Evolutionary conservation across 495 filamentous ascomycete genomes (phyloP).

Genomic region (Neurospora sp.): DNA sequence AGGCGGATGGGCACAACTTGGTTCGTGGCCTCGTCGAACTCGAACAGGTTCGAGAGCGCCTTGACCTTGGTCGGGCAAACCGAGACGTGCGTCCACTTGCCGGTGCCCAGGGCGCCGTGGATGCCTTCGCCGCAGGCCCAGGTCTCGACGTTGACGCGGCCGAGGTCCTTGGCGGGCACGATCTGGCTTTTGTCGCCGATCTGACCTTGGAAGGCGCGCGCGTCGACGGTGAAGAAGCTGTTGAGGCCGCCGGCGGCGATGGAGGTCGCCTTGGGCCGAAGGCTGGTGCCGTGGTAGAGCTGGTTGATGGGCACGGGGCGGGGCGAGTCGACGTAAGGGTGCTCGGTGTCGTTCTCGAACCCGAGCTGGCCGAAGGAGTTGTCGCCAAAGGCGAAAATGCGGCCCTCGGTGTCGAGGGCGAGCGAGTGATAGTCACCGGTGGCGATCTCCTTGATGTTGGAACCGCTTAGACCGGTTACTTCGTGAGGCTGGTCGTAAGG

Average conservation of each 20-base stretch:
- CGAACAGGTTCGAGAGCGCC: constrained; percentile 65
- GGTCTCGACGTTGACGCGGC: constrained; percentile 56
- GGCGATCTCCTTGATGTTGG: constrained; percentile 56
- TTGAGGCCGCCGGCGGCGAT: constrained; percentile 79
- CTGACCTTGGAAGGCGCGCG: constrained; percentile 32
- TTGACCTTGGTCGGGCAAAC: constrained; percentile 72
- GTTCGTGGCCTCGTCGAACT: constrained; percentile 68
- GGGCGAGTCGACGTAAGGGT: constrained; percentile 57
- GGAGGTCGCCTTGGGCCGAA: constrained; percentile 51
- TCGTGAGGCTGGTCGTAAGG: constrained; percentile 75
- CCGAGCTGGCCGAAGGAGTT: constrained; percentile 84
- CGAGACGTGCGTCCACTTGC: constrained; percentile 85
- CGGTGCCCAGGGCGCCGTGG: constrained; percentile 70
- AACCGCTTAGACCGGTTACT: constrained; percentile 40
- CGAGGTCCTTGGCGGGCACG: constrained; percentile 28
- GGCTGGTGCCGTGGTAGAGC: constrained; percentile 56
- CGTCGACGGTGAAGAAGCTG: constrained; percentile 80
- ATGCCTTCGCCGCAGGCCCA: constrained; percentile 84
- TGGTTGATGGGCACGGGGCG: constrained; percentile 53
- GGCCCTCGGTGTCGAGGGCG: constrained; percentile 59
- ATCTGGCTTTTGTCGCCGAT: background rate
- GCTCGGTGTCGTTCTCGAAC: constrained; percentile 51
- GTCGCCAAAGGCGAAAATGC: constrained; percentile 82
- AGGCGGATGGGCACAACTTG: constrained; percentile 67
- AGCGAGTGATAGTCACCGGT: constrained; percentile 83